phyloP scores from a whole-genome alignment of 2,329 filamentous ascomycete species.

The Colletotrichum costaricense region DNA sequence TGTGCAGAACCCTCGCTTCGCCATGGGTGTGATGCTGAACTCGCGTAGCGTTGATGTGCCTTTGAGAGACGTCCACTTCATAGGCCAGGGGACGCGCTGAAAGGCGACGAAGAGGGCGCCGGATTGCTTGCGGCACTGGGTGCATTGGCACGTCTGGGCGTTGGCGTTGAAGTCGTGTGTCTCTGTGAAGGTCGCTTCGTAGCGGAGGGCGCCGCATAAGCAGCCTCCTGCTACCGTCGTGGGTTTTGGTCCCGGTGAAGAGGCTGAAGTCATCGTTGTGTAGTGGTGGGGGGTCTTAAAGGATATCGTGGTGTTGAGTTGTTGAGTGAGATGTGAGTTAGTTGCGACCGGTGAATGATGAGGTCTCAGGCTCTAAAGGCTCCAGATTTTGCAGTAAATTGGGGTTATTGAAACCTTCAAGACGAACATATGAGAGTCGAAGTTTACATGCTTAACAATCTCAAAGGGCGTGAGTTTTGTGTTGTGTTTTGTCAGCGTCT shows the following conservation, averaged over 20 bases:
- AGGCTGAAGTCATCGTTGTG: slow-evolving; percentile 2
- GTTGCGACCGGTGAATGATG: too few species aligned
- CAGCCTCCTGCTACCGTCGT: slow-evolving; percentile 60
- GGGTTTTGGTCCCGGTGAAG: slow-evolving; percentile 39
- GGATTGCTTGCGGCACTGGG: slow-evolving; percentile 64
- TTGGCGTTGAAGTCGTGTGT: slow-evolving; percentile 56
- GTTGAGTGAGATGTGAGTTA: background rate
- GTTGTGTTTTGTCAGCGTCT: background rate
- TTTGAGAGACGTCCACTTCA: slow-evolving; percentile 47
- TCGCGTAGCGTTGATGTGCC: slow-evolving; percentile 45
- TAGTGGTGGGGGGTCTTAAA: background rate
- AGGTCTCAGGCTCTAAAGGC: background rate
- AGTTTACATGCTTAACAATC: background rate
- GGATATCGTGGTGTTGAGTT: background rate
- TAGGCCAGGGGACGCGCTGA: slow-evolving; percentile 50
- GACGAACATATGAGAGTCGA: too few species aligned
- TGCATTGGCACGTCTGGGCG: slow-evolving; percentile 64
- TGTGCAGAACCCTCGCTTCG: slow-evolving; percentile 60
- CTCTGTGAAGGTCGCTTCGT: slow-evolving; percentile 57
- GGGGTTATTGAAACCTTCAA: background rate
- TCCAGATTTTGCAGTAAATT: background rate
- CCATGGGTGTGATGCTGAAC: slow-evolving; percentile 53
- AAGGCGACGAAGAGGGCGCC: slow-evolving; percentile 57
- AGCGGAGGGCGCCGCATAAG: slow-evolving; percentile 61
- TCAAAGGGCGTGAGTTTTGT: background rate